Percentiles rank a stretch among this genome's conserved stretches.
Conservation (phyloP, 345 rosid genomes). For the Xanthoceras sorbifolium region DNA sequence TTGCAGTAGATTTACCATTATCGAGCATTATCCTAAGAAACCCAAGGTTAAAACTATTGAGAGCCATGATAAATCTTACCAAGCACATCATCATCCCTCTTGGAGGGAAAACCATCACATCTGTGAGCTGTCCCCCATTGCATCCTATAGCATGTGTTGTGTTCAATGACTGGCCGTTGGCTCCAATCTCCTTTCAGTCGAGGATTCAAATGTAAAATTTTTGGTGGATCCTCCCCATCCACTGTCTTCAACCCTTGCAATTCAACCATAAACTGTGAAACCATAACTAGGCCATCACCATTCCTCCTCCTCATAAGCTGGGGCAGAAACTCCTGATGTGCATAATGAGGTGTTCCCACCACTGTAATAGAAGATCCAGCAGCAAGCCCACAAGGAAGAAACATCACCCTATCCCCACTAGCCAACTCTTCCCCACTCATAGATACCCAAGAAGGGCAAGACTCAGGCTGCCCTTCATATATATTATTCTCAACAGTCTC, state of each 20-base stretch:
- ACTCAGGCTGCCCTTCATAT: conserved; percentile 49
- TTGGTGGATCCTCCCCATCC: conserved; percentile 96
- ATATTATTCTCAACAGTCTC: conserved; percentile 42
- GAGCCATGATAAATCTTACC: conserved; percentile 47
- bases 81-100: conserved; percentile 71
- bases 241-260: conserved; percentile 88
- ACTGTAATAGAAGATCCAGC: conserved; percentile 93
- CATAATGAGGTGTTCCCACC: conserved; percentile 84
- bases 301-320: conserved; percentile 56
- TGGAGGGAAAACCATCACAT: conserved; percentile 86
- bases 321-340: conserved; percentile 86
- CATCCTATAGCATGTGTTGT: conserved; percentile 98
- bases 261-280: conserved; percentile 96
- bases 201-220: conserved; percentile 93
- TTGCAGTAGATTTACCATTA: background rate
- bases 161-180: conserved; percentile 82
- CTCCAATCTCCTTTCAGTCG: conserved; percentile 96
- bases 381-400: conserved; percentile 95
- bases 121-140: conserved; percentile 98
- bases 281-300: conserved; percentile 63
- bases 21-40: background rate
- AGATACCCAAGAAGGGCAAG: conserved; percentile 89
- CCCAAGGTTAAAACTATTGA: background rate
- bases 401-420: conserved; percentile 62
- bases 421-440: conserved; percentile 67